Base-by-base conservation (phyloP, 345 rosid species). In the Anacardium occidentale region DNA sequence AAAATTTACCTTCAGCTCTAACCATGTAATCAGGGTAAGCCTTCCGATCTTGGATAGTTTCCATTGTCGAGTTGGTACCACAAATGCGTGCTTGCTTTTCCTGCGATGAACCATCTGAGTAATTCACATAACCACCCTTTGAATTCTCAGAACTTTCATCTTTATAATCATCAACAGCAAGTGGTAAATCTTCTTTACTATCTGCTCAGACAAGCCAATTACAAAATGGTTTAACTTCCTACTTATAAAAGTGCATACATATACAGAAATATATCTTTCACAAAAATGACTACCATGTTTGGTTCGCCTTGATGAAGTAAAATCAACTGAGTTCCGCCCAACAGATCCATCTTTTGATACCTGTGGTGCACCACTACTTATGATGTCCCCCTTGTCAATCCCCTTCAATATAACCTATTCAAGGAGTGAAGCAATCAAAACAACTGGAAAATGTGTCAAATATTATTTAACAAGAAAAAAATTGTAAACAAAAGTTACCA, bases 331-430 rank as follows among this genome's bases (percentile, higher is more conserved):
- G 80, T 79, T 88, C 75, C 85, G 69, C 26, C 90, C 95, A 29
- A 61, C 58, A 44, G 87, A 74, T 59, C 88, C 92, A 74, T 92
- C 97, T 85, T 91, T 95, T 13, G 90, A 73, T 22, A 79, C 74
- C 77, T 86, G 98, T 52, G 94, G 88, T 44, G 96, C 96, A 66
- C 94, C 91, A 50, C 98, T 92, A 69, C 94, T 87, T 62, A 90
- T 84, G 34, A 88, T 80, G 18, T 91, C 96, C 57, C 97, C 99
- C 73, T 86, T 84, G 77, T 87, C 90, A 81, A 96, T 93, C 73
- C 86, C 97, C 72, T 89, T 86, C 80, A 96, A 74, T 76, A 91
- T 79, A 77, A 57, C 87, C 99, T 96, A 72, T 17, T 73, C 40
- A 77, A 54, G 53, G 54, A 72, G 66, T 2, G 22, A 71, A 69